Percentiles rank a stretch among this genome's conserved stretches.
Evolutionary conservation across 2,329 filamentous ascomycete genomes (phyloP).

Genomic region (Claviceps arundinis): DNA sequence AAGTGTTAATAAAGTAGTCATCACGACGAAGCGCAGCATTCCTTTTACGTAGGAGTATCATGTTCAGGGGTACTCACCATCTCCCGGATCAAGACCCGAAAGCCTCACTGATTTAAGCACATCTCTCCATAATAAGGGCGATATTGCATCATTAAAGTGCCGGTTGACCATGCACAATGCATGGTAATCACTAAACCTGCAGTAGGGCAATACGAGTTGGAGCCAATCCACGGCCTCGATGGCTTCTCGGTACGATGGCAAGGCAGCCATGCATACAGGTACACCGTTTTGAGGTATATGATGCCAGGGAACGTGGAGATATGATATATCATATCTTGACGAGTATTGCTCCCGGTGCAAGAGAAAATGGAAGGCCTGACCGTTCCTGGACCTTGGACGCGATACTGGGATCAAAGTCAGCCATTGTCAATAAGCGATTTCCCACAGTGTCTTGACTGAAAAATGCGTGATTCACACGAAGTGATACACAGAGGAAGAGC

Average conservation of each 20-base stretch:
- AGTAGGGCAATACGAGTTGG: conserved; percentile 30
- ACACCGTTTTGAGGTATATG: background rate
- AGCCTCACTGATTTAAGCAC: conserved; percentile 26
- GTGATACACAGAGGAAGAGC: background rate
- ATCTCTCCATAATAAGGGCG: conserved; percentile 39
- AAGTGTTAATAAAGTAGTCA: background rate
- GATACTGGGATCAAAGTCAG: no score
- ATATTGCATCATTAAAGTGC: conserved; percentile 35
- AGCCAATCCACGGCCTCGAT: conserved; percentile 34
- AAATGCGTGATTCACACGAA: background rate
- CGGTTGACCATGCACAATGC: conserved; percentile 34
- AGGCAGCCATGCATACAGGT: conserved; percentile 15
- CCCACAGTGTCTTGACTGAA: no score
- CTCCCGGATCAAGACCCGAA: conserved; percentile 28
- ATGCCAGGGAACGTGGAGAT: background rate
- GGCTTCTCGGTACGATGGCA: conserved; percentile 42
- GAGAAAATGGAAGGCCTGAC: no score
- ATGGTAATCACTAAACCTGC: conserved; percentile 27
- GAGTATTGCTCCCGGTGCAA: no score
- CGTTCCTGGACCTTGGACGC: no score
- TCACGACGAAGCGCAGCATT: background rate
- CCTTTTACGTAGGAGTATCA: background rate
- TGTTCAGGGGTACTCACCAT: conserved; percentile 24
- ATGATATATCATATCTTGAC: no score
- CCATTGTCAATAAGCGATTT: no score